Conservation (phyloP, 345 rosid genomes). For the Conringia planisiliqua region DNA sequence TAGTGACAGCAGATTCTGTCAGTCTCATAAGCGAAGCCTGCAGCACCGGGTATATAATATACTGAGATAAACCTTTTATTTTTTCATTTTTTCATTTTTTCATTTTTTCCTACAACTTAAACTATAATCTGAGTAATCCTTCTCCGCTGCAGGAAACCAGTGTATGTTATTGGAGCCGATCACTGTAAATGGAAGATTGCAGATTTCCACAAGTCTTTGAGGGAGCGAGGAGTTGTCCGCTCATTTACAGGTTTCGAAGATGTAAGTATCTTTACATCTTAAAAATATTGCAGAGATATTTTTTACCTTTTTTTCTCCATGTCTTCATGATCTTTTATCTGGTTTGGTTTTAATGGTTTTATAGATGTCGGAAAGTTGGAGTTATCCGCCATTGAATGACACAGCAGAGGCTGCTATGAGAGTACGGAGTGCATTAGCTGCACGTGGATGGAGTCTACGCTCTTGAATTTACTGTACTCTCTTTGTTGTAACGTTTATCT, state of each 20-base stretch:
- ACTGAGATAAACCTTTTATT: not conserved
- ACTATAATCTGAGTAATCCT: not conserved
- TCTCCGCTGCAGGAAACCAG: conserved; percentile 68
- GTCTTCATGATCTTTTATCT: not conserved
- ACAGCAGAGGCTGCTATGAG: conserved; percentile 81
- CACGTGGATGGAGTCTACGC: conserved; percentile 76
- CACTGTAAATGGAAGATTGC: conserved; percentile 87
- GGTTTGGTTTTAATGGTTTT: conserved; percentile 16
- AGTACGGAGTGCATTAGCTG: conserved; percentile 63
- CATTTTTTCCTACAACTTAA: not conserved
- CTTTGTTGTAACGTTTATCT: conserved; percentile 5
- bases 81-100: not conserved
- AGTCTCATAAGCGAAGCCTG: conserved; percentile 93
- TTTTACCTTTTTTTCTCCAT: not conserved
- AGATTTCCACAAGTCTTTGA: conserved; percentile 81
- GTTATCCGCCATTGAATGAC: conserved; percentile 93
- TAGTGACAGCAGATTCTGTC: conserved; percentile 92
- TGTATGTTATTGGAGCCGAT: conserved; percentile 76
- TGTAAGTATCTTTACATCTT: conserved; percentile 48
- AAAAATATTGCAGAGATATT: not conserved
- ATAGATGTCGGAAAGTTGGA: conserved; percentile 89
- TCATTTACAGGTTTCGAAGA: conserved; percentile 87
- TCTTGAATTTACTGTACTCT: conserved; percentile 35
- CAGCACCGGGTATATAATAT: conserved; percentile 83
- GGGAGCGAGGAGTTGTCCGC: conserved; percentile 79